Evolutionary conservation across 2,329 filamentous ascomycete species (phyloP).

Genomic region (Diaporthe longicolla): DNA sequence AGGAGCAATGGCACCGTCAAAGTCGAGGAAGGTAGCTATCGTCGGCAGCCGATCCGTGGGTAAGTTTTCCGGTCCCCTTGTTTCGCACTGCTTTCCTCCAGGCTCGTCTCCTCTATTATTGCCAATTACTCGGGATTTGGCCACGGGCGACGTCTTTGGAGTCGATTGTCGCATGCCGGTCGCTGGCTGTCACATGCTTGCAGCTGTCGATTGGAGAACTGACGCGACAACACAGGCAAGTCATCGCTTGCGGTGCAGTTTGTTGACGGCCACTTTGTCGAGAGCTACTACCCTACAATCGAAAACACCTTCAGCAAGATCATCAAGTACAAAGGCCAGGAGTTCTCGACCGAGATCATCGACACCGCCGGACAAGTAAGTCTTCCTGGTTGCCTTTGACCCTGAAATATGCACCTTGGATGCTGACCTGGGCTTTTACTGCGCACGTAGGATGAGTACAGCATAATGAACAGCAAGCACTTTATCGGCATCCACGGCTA

Average conservation of each 20-base stretch:
- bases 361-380: conserved; percentile 94
- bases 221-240: conserved; percentile 76
- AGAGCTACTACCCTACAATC: conserved; percentile 99
- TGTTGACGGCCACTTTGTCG: conserved; percentile 97
- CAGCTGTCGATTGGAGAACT: conserved; percentile 32
- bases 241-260: conserved; percentile 97
- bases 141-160: neutral
- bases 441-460: conserved; percentile 87
- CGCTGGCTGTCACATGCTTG: conserved; percentile 41
- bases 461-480: conserved; percentile 97
- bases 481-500: conserved; percentile 99
- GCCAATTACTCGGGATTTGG: neutral
- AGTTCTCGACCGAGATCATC: conserved; percentile 96
- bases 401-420: neutral
- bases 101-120: neutral
- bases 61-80: conserved; percentile 50
- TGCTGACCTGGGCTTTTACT: conserved; percentile 26
- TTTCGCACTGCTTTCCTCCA: neutral
- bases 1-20: conserved; percentile 68
- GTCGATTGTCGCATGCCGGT: conserved; percentile 20
- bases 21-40: conserved; percentile 96
- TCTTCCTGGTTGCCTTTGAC: conserved; percentile 30
- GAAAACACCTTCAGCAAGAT: conserved; percentile 99
- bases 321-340: conserved; percentile 92
- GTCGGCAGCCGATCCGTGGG: conserved; percentile 92